phyloP scores from a whole-genome alignment of 2,329 filamentous ascomycete genomes.

The Aspergillus sp. region DNA sequence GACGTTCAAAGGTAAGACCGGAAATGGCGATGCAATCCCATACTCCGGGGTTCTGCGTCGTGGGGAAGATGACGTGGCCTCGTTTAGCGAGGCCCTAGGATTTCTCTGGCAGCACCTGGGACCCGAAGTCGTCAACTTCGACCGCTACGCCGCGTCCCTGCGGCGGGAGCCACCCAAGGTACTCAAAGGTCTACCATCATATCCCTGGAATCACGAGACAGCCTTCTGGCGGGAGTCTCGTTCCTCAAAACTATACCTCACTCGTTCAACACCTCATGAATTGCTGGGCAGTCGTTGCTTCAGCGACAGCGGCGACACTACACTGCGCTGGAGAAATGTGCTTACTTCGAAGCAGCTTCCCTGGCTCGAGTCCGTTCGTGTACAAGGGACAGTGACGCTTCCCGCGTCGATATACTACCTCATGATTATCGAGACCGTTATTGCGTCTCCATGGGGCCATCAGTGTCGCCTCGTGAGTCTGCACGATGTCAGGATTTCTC shows the following conservation, averaged over 20 bases:
- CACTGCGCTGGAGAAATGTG: neutral
- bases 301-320: neutral
- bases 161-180: neutral
- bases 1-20: constrained; percentile 11
- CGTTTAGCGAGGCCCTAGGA: constrained; percentile 18
- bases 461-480: too few species aligned
- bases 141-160: neutral
- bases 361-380: neutral
- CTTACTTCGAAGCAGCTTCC: neutral
- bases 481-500: too few species aligned
- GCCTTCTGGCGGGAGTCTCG: constrained; percentile 20
- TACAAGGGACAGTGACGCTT: neutral
- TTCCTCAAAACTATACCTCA: neutral
- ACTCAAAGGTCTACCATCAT: constrained; percentile 18
- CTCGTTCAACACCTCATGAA: neutral
- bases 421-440: too few species aligned
- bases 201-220: constrained; percentile 23
- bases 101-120: constrained; percentile 23
- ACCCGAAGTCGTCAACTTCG: constrained; percentile 14
- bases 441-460: too few species aligned
- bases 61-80: constrained; percentile 12
- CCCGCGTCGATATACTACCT: too few species aligned
- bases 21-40: neutral
- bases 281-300: too few species aligned
- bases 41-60: constrained; percentile 19